Conservation (phyloP, 148 eudicot genomes). For the Oxyria digyna region DNA sequence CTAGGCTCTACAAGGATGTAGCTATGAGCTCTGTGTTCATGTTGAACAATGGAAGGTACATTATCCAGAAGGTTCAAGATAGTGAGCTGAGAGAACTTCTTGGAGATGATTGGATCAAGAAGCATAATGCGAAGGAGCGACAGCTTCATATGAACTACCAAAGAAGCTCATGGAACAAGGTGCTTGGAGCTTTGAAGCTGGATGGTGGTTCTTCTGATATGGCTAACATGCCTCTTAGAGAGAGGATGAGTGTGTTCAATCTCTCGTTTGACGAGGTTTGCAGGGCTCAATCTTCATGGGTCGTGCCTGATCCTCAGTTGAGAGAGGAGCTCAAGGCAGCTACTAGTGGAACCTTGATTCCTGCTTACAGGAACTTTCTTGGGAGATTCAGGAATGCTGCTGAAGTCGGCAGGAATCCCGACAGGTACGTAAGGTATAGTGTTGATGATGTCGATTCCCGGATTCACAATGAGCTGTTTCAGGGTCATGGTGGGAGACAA, state of each 20-base stretch:
- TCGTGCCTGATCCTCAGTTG: conserved; percentile 61
- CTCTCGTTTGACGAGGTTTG: conserved; percentile 54
- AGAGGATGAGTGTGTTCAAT: conserved; percentile 70
- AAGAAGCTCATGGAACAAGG: conserved; percentile 79
- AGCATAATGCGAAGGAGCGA: conserved; percentile 55
- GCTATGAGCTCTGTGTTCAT: conserved; percentile 47
- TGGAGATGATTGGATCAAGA: conserved; percentile 87
- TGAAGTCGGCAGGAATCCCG: conserved; percentile 64
- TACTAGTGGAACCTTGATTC: conserved; percentile 30
- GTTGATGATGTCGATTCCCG: conserved; percentile 68
- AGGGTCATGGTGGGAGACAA: conserved; percentile 23
- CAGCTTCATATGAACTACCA: conserved; percentile 68
- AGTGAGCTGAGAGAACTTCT: conserved; percentile 62
- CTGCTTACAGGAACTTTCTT: conserved; percentile 62
- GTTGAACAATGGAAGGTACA: conserved; percentile 84
- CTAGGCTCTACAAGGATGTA: conserved; percentile 41
- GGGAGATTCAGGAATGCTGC: conserved; percentile 42
- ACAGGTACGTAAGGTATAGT: conserved; percentile 57
- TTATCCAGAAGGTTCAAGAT: conserved; percentile 73
- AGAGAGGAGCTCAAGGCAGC: conserved; percentile 68
- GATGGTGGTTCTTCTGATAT: conserved; percentile 25
- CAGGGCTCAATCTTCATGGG: conserved; percentile 66
- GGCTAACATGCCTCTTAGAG: conserved; percentile 42
- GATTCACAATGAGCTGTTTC: conserved; percentile 56
- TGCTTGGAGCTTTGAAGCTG: conserved; percentile 52